phyloP scores from a whole-genome alignment of 2,329 filamentous ascomycete species.

The Colletotrichum godetiae region DNA sequence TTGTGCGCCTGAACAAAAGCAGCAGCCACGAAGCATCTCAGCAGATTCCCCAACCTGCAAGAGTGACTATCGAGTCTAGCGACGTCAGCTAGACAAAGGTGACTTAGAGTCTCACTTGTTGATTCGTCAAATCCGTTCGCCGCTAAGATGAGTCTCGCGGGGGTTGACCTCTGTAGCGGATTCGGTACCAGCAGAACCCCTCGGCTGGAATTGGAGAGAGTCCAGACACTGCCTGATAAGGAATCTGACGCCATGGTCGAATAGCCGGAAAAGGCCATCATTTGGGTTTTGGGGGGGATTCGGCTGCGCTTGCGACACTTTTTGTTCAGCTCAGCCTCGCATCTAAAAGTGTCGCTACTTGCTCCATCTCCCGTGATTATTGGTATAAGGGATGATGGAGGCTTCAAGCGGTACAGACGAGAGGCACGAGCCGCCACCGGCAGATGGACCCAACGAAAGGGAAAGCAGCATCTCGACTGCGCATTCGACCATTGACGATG shows the following conservation, averaged over 20 bases:
- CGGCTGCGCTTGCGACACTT: too few relatives aligned
- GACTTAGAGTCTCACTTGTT: background rate
- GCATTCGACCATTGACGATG: background rate
- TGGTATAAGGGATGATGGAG: background rate
- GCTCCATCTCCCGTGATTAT: background rate
- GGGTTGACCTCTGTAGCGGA: background rate
- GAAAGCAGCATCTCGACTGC: background rate
- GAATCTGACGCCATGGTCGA: slow-evolving; percentile 2
- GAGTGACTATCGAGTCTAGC: background rate
- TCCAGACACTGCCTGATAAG: background rate
- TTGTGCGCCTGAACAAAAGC: background rate
- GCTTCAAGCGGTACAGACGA: too few relatives aligned
- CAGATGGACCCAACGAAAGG: background rate
- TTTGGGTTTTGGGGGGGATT: background rate
- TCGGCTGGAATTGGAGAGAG: background rate
- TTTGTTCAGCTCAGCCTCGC: background rate
- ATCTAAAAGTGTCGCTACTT: background rate
- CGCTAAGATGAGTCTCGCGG: background rate
- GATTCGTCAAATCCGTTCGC: background rate
- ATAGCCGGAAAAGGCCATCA: background rate
- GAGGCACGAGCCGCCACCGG: background rate
- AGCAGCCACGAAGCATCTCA: background rate
- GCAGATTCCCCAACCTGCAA: background rate
- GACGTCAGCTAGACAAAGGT: background rate
- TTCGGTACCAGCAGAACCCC: background rate